A percentile compares a stretch with the other conserved stretches of the same genome.
Conservation (phyloP, 257 asterid species). For the Solanum okadae region DNA sequence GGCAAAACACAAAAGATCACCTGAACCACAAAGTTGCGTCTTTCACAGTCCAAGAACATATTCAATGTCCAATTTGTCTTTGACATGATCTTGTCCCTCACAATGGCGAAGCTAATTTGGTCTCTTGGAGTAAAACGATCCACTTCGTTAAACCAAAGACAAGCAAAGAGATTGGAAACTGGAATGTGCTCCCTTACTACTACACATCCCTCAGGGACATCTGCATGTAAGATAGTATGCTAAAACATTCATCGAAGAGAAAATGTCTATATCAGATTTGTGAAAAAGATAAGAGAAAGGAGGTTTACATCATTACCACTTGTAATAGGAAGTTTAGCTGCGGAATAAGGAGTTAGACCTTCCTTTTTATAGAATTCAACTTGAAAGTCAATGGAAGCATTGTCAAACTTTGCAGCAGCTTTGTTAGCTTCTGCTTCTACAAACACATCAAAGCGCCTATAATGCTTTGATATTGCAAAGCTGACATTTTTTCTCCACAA, state of each 20-base stretch:
- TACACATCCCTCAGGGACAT: constrained; percentile 98
- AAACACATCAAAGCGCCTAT: constrained; percentile 82
- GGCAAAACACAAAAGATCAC: constrained; percentile 21
- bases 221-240: constrained; percentile 23
- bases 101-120: constrained; percentile 88
- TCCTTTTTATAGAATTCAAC: constrained; percentile 71
- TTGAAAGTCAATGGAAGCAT: constrained; percentile 87
- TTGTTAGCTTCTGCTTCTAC: constrained; percentile 95
- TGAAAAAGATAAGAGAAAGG: background rate
- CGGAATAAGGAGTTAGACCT: constrained; percentile 76
- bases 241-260: background rate
- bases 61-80: constrained; percentile 74
- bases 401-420: constrained; percentile 77
- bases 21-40: constrained; percentile 94
- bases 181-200: constrained; percentile 84
- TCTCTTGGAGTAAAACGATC: constrained; percentile 94
- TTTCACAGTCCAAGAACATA: constrained; percentile 91
- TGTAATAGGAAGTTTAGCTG: constrained; percentile 62
- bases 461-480: constrained; percentile 92
- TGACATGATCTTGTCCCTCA: constrained; percentile 67
- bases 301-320: constrained; percentile 45
- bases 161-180: constrained; percentile 78
- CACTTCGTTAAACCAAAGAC: constrained; percentile 94
- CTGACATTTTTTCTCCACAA: constrained; percentile 91
- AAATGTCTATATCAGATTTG: background rate